Evolutionary conservation across 2,329 filamentous ascomycete genomes (phyloP).

Genomic region (Didymosphaeria variabile): DNA sequence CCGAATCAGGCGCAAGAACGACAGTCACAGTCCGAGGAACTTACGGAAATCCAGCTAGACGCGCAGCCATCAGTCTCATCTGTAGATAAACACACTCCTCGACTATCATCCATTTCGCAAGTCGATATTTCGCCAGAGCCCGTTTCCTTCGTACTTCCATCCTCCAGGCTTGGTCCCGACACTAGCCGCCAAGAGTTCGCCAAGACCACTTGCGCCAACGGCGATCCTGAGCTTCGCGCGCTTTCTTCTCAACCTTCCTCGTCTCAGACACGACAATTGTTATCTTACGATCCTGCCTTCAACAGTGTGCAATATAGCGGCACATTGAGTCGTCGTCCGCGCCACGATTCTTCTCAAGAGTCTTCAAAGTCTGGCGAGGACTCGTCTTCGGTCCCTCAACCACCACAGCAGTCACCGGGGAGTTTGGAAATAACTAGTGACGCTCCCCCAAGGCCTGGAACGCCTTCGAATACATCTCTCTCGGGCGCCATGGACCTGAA

Average conservation of each 20-base stretch:
- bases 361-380: conserved; percentile 26
- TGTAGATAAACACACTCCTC: background rate
- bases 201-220: background rate
- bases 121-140: background rate
- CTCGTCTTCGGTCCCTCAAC: conserved; percentile 32
- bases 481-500: conserved; percentile 27
- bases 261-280: conserved; percentile 32
- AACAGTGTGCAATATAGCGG: conserved; percentile 27
- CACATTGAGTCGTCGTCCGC: conserved; percentile 25
- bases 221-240: background rate
- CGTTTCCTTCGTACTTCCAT: background rate
- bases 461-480: conserved; percentile 25
- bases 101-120: background rate
- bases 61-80: background rate
- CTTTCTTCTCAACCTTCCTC: background rate
- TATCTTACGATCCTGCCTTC: conserved; percentile 23
- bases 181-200: background rate
- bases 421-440: conserved; percentile 25
- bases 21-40: background rate
- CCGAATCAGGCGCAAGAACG: background rate
- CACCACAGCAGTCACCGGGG: conserved; percentile 34
- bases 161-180: too few species aligned
- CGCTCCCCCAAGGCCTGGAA: conserved; percentile 30
- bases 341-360: conserved; percentile 47
- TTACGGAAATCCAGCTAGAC: background rate